These are phyloP conservation scores for Ophiostoma australiae DNA, from an alignment of 2,329 filamentous ascomycete genomes.

Conservation along the genomic window DNA sequence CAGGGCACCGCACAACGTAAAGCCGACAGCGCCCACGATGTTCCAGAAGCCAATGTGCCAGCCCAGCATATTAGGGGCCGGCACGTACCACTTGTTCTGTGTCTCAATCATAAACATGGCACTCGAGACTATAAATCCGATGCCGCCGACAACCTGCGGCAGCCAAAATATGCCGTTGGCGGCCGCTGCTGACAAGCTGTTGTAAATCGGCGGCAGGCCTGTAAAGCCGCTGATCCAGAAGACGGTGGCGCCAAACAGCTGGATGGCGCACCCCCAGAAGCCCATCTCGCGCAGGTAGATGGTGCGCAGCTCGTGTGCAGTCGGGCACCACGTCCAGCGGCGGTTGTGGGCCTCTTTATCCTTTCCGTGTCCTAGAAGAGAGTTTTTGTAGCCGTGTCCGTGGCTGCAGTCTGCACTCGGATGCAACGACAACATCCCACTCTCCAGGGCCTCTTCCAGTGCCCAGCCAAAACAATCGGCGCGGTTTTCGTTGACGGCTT, in stretches of 20 bases:
- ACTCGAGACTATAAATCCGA: slow-evolving; percentile 56
- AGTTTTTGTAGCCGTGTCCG: neutral
- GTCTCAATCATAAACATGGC: slow-evolving; percentile 62
- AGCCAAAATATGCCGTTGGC: slow-evolving; percentile 57
- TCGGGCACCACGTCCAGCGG: slow-evolving; percentile 57
- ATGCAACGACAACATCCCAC: slow-evolving; percentile 24
- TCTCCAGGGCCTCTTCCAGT: slow-evolving; percentile 46
- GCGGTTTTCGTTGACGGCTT: slow-evolving; percentile 64
- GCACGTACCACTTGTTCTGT: slow-evolving; percentile 58
- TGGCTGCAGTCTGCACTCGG: slow-evolving; percentile 8
- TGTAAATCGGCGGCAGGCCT: slow-evolving; percentile 51
- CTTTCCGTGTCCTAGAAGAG: neutral
- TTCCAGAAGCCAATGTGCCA: slow-evolving; percentile 68
- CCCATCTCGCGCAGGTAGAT: slow-evolving; percentile 60
- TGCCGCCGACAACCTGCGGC: slow-evolving; percentile 58
- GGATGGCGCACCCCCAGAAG: slow-evolving; percentile 55
- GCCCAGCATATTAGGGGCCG: slow-evolving; percentile 52
- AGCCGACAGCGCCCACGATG: slow-evolving; percentile 57
- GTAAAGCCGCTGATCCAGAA: slow-evolving; percentile 62
- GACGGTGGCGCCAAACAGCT: slow-evolving; percentile 55
- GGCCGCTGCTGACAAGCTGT: slow-evolving; percentile 42
- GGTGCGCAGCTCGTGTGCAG: slow-evolving; percentile 49
- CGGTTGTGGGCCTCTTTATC: slow-evolving; percentile 14
- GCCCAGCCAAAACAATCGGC: slow-evolving; percentile 66
- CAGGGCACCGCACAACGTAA: slow-evolving; percentile 56